Base-by-base conservation (phyloP, 768 basidiomycete genomes). In the Kwoniella bestiolae region DNA sequence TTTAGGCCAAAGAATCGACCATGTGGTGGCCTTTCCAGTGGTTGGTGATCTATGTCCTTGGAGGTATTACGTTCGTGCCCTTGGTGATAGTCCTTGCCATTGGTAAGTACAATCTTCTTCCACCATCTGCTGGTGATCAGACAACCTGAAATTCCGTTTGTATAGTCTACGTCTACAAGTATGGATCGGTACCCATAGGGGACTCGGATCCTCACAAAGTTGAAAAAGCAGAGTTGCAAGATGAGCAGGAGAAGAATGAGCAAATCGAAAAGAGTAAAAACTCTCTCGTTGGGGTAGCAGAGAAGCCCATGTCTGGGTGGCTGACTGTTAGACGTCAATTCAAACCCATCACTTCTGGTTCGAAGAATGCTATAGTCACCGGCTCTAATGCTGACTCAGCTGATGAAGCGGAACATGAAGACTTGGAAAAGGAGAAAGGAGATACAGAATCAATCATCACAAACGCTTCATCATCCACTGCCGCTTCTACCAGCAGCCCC, bases 61-160 rank as follows among this genome's bases (percentile, higher is more conserved):
- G 94, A 59, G 94, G 93, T 47, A 66, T 96, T 68, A 95, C 94
- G 2, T 90, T 95, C 80, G 83, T 96, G 61, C 94, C 94, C 21
- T 85, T 96, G 50, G 77, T 90, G 70, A 69, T 92, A 73, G 82
- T 86, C 68, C 82, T 80, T 25, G 65, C 86, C 71, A 68, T 93
- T 71, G 53, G 76, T 78, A 50, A 72, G 74, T 72, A 4, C 1
- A 6, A 41, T 1, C 11, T 41, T 41, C 3, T 11, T 0, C 12
- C 11, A 14, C 0, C 8, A 11, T 41, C 38, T 16, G 38, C 18
- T n/a, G n/a, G n/a, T n/a, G n/a, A 14, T 41, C 38, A 41, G 14
- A 14, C 12, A 41, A 11, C 18, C 12, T 14, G 12, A 3, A 16
- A 16, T 21, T 29, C 5, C 47, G 26, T 26, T 16, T 28, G 3